phyloP scores from a whole-genome alignment of 768 basidiomycete species.

The Termitomyces titanicus region DNA sequence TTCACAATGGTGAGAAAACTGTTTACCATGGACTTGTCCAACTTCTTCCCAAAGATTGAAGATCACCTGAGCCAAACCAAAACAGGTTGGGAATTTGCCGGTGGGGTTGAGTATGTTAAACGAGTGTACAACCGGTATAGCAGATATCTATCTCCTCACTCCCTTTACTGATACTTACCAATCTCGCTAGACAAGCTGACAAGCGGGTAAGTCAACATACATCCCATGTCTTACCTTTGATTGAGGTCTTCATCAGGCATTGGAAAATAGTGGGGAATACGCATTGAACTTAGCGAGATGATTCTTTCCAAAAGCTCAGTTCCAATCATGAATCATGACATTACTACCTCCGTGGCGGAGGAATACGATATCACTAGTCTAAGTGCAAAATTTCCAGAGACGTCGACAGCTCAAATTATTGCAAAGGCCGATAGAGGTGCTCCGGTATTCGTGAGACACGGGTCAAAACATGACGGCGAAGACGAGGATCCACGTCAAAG shows the following conservation, averaged over 20 bases:
- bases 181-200: constrained; percentile 12
- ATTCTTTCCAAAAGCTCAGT: not conserved
- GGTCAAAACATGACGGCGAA: constrained; percentile 3
- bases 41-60: constrained; percentile 8
- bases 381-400: not conserved
- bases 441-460: constrained; percentile 47
- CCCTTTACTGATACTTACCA: not conserved
- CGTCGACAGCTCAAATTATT: not conserved
- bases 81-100: constrained; percentile 21
- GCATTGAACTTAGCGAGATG: constrained; percentile 4
- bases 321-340: not conserved
- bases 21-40: not conserved
- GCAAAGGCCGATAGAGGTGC: constrained; percentile 31
- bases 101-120: constrained; percentile 19
- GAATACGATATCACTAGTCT: not conserved
- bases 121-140: constrained; percentile 20
- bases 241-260: constrained; percentile 16
- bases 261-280: constrained; percentile 31
- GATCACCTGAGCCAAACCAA: constrained; percentile 12
- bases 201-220: constrained; percentile 8
- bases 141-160: not conserved
- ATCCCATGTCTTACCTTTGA: not conserved
- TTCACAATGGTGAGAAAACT: constrained; percentile 23
- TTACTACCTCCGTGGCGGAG: not conserved
- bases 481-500: not conserved